Evolutionary conservation across 345 rosid genomes (phyloP), one percentile per base, ranked within the genome.

Genomic region (Pistacia integerrima): DNA sequence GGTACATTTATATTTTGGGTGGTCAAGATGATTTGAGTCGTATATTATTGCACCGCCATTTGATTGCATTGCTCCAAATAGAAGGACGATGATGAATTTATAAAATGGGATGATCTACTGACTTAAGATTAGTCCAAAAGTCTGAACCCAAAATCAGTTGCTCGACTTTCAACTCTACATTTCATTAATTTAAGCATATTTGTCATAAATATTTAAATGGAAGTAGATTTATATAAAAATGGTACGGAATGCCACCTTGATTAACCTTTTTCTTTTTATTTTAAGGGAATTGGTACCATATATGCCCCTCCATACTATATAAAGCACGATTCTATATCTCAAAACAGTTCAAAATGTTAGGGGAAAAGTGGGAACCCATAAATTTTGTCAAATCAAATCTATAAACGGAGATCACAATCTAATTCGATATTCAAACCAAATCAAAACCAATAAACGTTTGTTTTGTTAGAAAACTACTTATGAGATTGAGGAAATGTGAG

Each of bases 11-110:
- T 11, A 20, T n/a, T 11, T 30, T 30, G 33, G 33, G 33, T 6
- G 63, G 52, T 18, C 1, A 57, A 20, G 2, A 57, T 70, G 33
- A 8, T 36, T 36, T 6, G 11, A 35, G 0, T 22, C 3, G 38
- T 38, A 13, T 3, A 36, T n/a, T 38, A 38, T 38, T 38, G 41
- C 44, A 41, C 22, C 11, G 1, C 20, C n/a, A 35, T 12, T 57
- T 36, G 30, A 58, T 38, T 36, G 30, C 63, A 46, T 57, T 70
- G 20, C 74, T 70, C 63, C 52, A 70, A 55, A 70, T 33, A 18
- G 46, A 55, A 18, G n/a, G 30, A 18, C 11, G 12, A 6, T 35
- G 54, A 18, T 64, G 49, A 64, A 64, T 69, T 2, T 9, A n/a
- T 66, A 14, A n/a, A 66, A 25, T 25, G 0, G 25, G 25, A 25